Percentiles rank a stretch among this genome's conserved stretches.
These are phyloP conservation scores for Cucurbita argyrosperma DNA, from an alignment of 306 rosid genomes.

Conservation along the genomic window DNA sequence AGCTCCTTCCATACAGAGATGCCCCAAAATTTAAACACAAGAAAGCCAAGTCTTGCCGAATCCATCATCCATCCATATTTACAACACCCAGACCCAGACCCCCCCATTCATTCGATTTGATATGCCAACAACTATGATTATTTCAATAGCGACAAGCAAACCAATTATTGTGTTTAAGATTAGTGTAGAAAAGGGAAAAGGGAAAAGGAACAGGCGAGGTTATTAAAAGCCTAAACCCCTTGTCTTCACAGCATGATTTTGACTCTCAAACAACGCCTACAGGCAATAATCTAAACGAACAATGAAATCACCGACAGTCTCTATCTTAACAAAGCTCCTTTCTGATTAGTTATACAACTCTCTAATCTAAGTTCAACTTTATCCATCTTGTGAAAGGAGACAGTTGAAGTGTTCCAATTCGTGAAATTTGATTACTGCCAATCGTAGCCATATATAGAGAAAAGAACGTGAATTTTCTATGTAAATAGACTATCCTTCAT, in stretches of 20 bases:
- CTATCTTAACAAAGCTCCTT: background rate
- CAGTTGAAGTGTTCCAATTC: background rate
- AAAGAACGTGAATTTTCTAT: background rate
- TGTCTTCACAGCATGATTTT: slow-evolving; percentile 2
- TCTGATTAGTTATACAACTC: background rate
- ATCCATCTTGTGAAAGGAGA: background rate
- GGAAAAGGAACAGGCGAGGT: slow-evolving; percentile 4
- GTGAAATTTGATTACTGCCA: background rate
- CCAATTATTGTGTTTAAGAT: slow-evolving; percentile 5
- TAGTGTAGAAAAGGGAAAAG: background rate
- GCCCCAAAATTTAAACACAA: slow-evolving; percentile 1
- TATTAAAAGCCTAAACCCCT: slow-evolving; percentile 1
- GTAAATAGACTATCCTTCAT: background rate
- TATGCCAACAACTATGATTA: slow-evolving; percentile 11
- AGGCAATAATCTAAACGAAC: background rate
- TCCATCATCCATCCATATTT: background rate
- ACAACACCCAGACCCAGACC: background rate
- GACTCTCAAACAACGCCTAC: background rate
- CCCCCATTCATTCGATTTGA: slow-evolving; percentile 4
- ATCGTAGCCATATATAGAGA: background rate
- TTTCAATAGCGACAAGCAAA: background rate
- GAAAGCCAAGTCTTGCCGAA: slow-evolving; percentile 3
- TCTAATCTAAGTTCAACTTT: background rate
- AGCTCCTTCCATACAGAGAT: background rate
- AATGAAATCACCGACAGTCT: slow-evolving; percentile 3